Conservation (phyloP, 257 asterid species). For the Solanum dulcamara region DNA sequence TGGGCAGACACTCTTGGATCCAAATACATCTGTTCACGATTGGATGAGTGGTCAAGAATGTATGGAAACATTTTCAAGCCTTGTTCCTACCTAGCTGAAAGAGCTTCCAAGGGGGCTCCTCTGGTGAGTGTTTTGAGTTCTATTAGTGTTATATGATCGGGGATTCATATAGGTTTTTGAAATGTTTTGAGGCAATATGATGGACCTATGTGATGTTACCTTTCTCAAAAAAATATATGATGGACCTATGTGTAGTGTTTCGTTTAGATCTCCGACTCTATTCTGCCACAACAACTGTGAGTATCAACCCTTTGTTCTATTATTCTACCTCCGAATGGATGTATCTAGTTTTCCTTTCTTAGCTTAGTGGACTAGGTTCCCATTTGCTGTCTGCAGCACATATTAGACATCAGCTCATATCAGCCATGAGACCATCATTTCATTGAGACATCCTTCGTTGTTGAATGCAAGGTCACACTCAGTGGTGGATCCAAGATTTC, state of each 20-base stretch:
- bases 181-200: not conserved
- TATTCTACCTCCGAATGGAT: not conserved
- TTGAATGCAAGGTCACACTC: not conserved
- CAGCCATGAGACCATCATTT: not conserved
- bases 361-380: not conserved
- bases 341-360: not conserved
- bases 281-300: not conserved
- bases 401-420: not conserved
- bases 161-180: not conserved
- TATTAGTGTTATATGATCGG: not conserved
- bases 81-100: slow-evolving; percentile 73
- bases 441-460: not conserved
- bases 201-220: too few species aligned
- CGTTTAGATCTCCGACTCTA: not conserved
- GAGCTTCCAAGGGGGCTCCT: slow-evolving; percentile 81
- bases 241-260: not conserved
- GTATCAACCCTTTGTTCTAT: not conserved
- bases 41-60: slow-evolving; percentile 70
- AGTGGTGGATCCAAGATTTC: too few species aligned
- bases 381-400: not conserved
- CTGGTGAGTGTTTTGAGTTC: slow-evolving; percentile 45
- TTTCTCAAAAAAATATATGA: too few species aligned
- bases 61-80: slow-evolving; percentile 91
- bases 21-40: slow-evolving; percentile 62
- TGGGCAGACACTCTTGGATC: slow-evolving; percentile 96